Base-by-base conservation (phyloP, 2,329 filamentous ascomycete genomes). In the Pyrenochaeta sp. region DNA sequence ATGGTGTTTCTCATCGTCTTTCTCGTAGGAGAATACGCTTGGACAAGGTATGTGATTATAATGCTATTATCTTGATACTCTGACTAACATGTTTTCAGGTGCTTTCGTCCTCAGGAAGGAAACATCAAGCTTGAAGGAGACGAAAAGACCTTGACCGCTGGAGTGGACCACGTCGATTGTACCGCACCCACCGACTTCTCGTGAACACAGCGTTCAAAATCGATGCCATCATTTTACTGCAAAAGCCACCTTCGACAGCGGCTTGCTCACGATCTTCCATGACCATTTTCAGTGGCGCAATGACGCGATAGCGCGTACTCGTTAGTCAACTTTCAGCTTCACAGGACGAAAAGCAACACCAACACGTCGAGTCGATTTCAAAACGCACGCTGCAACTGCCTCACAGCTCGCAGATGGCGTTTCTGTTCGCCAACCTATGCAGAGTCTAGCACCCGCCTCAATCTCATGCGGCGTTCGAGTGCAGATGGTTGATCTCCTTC, bases 111-210 rank as follows among this genome's bases (percentile, higher is more conserved):
- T 2, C 45, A 43, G 12, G 44, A 50, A 24, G 61, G 65, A 30
- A 28, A 24, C 30, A 66, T 72, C 47, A 64, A 65, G 49, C 59
- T 72, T 4, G 61, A 65, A 19, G 70, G 68, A 15, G 62, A 67
- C 1, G 69, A 72, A 44, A 69, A 66, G 58, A 42, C 56, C 7
- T 50, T 72, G 10, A 61, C 40, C 30, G 65, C 62, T 6, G 51
- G 52, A n/a, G 42, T 24, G 10, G 34, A 56, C n/a, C 39, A 47
- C 30, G 32, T 40, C 40, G 34, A 43, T 13, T 46, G 24, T 28
- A 22, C 25, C 13, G 8, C 39, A 13, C 36, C 50, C 15, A 32
- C 46, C 9, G 50, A 54, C 50, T 50, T 47, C 19, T 53, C 54
- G n/a, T 60, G 58, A 60, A 47, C 0, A 1, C 36, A 1, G 3